Evolutionary conservation across 78 protist genomes (phyloP), one percentile per base, ranked within the genome.

Genomic region (Isochrysis galbana): DNA sequence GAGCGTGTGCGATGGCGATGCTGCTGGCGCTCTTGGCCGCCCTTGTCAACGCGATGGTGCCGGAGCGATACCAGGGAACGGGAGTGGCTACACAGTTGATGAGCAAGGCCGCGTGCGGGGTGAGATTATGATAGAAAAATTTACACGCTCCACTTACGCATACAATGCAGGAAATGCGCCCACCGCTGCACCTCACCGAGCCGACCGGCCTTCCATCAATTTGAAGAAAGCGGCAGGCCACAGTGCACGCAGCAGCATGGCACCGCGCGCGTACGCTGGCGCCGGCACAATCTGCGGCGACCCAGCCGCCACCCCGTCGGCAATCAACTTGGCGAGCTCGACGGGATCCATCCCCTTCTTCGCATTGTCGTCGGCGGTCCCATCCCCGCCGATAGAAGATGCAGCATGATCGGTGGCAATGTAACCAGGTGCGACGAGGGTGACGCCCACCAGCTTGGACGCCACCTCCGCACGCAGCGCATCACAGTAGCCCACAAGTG

Each of bases 401-500:
- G 82, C 82, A 36, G 82, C 26, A 42, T 72, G 82, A 72, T 72
- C 82, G 82, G 82, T 72, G n/a, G 82, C 82, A 14, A 72, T 72
- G 82, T 72, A 72, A 3, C 82, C 82, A 4, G 82, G 82, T 10
- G 42, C 2, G 10, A 72, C 42, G 44, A 72, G 46, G n/a, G 82
- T 72, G 25, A 72, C 82, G 32, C 42, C 21, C 42, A 72, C 42
- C 5, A 38, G 46, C 21, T 36, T 3, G 42, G 25, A 4, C 82
- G 82, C 82, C 42, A 72, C 82, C 42, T 72, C 82, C 11, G 82
- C 82, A 42, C 82, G 82, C 36, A 72, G 19, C 44, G 44, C 36
- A 36, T 72, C 82, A 72, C 5, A 72, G 82, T 72, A 72, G 32
- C 82, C 82, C 46, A 72, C 19, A 4, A 72, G 3, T 14, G 82